These are phyloP conservation scores for Pseudohalonectria lignicola DNA, from an alignment of 2,329 filamentous ascomycete genomes.

Conservation along the genomic window DNA sequence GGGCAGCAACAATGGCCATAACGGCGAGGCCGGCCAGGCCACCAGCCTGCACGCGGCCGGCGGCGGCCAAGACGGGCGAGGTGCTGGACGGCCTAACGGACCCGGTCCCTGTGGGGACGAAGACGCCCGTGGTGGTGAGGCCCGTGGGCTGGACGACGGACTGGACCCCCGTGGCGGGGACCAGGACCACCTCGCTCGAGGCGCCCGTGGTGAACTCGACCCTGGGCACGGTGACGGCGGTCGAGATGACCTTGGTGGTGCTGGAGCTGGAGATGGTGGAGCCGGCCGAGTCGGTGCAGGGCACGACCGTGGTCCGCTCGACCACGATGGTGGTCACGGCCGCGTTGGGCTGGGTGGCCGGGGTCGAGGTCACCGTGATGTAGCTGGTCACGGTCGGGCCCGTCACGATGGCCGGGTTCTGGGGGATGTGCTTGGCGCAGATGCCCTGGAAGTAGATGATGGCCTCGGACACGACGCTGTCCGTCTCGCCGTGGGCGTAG, in stretches of 20 bases:
- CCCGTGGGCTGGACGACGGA: constrained; percentile 17
- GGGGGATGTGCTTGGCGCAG: constrained; percentile 62
- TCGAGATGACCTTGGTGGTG: constrained; percentile 32
- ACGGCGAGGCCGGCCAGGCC: constrained; percentile 31
- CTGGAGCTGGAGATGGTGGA: constrained; percentile 37
- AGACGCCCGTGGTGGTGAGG: constrained; percentile 20
- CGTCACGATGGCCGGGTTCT: constrained; percentile 81
- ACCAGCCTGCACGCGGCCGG: constrained; percentile 17
- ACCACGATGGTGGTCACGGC: constrained; percentile 35
- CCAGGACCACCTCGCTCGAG: constrained; percentile 23
- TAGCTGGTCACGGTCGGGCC: constrained; percentile 54
- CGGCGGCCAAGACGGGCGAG: constrained; percentile 19
- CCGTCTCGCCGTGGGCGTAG: constrained; percentile 59
- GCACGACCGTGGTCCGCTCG: constrained; percentile 38
- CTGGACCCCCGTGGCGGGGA: constrained; percentile 24
- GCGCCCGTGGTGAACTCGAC: constrained; percentile 29
- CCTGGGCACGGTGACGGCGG: constrained; percentile 40
- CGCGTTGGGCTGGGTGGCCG: constrained; percentile 27
- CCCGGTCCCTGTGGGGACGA: constrained; percentile 26
- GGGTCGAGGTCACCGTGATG: constrained; percentile 37
- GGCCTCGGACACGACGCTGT: constrained; percentile 57
- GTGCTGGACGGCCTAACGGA: constrained; percentile 15
- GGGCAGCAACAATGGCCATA: constrained; percentile 30
- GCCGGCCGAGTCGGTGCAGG: constrained; percentile 34
- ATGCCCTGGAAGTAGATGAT: constrained; percentile 84